Conservation (phyloP, 768 basidiomycete species). For the Agrocybe chaxingu region DNA sequence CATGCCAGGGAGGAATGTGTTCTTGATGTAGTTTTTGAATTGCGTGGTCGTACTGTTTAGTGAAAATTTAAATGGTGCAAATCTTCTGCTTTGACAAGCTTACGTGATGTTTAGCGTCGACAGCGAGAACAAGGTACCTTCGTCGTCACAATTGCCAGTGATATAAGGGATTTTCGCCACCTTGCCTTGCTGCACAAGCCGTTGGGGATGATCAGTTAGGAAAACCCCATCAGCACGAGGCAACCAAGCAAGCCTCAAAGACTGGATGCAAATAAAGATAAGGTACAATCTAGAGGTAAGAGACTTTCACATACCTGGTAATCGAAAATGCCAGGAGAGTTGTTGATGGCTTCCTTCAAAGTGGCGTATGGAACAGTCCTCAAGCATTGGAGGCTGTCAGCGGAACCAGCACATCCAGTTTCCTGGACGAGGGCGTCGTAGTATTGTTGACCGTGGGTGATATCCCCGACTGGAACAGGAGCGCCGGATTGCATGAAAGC, state of each 20-base stretch:
- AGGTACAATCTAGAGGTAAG: neutral
- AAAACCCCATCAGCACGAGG: constrained; percentile 51
- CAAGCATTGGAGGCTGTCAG: constrained; percentile 40
- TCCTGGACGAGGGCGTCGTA: constrained; percentile 39
- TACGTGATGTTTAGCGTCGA: constrained; percentile 47
- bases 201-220: constrained; percentile 40
- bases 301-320: constrained; percentile 29
- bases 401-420: constrained; percentile 26
- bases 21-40: constrained; percentile 19
- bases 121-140: constrained; percentile 45
- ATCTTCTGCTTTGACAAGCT: constrained; percentile 9
- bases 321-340: constrained; percentile 32
- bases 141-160: constrained; percentile 38
- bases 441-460: constrained; percentile 39
- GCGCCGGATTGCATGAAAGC: constrained; percentile 51
- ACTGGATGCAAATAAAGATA: constrained; percentile 21
- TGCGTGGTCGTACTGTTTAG: constrained; percentile 19
- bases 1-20: constrained; percentile 28
- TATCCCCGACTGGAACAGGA: constrained; percentile 40
- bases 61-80: constrained; percentile 19
- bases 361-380: constrained; percentile 31
- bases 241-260: constrained; percentile 43
- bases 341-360: constrained; percentile 37
- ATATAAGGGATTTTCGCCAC: constrained; percentile 50
- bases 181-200: constrained; percentile 38